A percentile compares a stretch with the other conserved stretches of the same genome.
Conservation (phyloP, 352 stramenopile species). For the Blastocystis sp. region DNA sequence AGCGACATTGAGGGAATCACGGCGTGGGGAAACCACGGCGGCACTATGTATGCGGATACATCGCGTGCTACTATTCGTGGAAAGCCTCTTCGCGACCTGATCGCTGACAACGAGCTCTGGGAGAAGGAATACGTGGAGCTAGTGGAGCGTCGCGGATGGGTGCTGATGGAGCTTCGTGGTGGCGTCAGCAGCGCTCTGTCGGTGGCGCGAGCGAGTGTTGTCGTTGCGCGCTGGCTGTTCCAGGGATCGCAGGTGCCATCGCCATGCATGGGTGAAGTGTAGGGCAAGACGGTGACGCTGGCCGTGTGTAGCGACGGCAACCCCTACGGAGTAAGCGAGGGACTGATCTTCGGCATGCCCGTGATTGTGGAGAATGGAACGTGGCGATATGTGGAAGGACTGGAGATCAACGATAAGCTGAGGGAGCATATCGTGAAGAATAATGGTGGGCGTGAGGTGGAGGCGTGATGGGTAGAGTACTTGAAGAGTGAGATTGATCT, state of each 20-base stretch:
- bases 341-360: slow-evolving; percentile 81
- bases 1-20: slow-evolving; percentile 70
- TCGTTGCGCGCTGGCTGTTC: slow-evolving; percentile 74
- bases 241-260: slow-evolving; percentile 5
- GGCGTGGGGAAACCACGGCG: slow-evolving; percentile 83
- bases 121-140: slow-evolving; percentile 64
- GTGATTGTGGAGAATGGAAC: slow-evolving; percentile 70
- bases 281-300: slow-evolving; percentile 74
- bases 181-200: slow-evolving; percentile 74
- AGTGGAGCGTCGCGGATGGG: slow-evolving; percentile 73
- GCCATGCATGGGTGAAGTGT: slow-evolving; percentile 60
- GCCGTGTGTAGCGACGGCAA: slow-evolving; percentile 75
- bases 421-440: neutral
- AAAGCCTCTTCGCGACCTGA: slow-evolving; percentile 57
- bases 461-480: neutral
- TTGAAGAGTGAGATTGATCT: neutral
- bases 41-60: slow-evolving; percentile 73
- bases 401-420: slow-evolving; percentile 65
- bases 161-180: slow-evolving; percentile 76
- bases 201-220: slow-evolving; percentile 70
- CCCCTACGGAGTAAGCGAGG: slow-evolving; percentile 71
- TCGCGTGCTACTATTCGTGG: slow-evolving; percentile 1
- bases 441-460: neutral
- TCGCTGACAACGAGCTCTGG: slow-evolving; percentile 60
- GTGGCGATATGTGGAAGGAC: slow-evolving; percentile 69